Percentiles rank a stretch among this genome's conserved stretches.
phyloP scores from a whole-genome alignment of 2,329 filamentous ascomycete species.

The Coniochaeta sp. region DNA sequence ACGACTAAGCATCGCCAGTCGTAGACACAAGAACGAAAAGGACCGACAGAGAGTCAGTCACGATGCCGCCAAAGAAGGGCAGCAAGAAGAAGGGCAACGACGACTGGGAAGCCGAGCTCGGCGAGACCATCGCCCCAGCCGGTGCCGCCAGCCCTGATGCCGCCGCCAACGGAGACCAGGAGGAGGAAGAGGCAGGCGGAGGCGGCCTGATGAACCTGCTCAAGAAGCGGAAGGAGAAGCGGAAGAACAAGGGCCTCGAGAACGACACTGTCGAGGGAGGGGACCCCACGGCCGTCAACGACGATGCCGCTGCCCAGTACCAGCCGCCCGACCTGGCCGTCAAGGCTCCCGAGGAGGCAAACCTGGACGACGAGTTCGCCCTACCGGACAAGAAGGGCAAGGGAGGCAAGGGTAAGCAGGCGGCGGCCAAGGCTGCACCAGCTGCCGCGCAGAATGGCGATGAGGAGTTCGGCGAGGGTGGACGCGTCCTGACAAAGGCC shows the following conservation, averaged over 20 bases:
- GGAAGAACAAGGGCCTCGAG: slow-evolving; percentile 76
- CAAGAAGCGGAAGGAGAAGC: slow-evolving; percentile 76
- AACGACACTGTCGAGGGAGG: slow-evolving; percentile 72
- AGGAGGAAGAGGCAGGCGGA: slow-evolving; percentile 47
- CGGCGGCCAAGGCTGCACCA: slow-evolving; percentile 27
- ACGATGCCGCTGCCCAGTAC: slow-evolving; percentile 25
- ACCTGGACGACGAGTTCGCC: slow-evolving; percentile 78
- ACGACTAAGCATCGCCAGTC: not conserved
- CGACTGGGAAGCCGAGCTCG: slow-evolving; percentile 92
- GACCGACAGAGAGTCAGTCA: slow-evolving; percentile 19
- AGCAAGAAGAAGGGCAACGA: slow-evolving; percentile 74
- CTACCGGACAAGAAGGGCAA: slow-evolving; percentile 71
- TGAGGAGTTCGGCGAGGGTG: slow-evolving; percentile 47
- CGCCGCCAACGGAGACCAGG: slow-evolving; percentile 45
- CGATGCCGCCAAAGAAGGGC: slow-evolving; percentile 95
- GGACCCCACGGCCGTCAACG: slow-evolving; percentile 35
- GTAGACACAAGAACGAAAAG: too few species aligned
- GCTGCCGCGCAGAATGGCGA: slow-evolving; percentile 37
- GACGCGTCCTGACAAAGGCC: slow-evolving; percentile 84
- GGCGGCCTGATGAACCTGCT: slow-evolving; percentile 73
- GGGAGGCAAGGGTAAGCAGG: slow-evolving; percentile 44
- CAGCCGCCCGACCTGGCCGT: slow-evolving; percentile 42
- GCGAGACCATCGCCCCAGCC: slow-evolving; percentile 64
- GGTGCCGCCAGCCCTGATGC: slow-evolving; percentile 37
- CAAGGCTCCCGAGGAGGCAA: slow-evolving; percentile 76